Evolutionary conservation across 1,284 basidiomycete genomes (phyloP).

Genomic region (Ceratobasidium sp.): DNA sequence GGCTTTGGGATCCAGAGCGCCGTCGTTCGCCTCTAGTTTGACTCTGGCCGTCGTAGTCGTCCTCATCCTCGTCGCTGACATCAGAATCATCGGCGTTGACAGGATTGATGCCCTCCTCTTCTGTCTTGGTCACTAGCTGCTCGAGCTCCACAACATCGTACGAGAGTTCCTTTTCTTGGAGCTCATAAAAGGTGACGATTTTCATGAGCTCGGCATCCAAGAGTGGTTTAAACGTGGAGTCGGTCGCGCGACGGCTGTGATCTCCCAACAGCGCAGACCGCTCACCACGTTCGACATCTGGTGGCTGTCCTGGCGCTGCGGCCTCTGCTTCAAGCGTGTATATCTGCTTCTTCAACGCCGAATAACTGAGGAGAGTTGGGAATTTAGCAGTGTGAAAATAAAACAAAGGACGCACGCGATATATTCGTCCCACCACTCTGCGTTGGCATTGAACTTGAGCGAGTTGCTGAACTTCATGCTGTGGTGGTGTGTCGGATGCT

Average conservation of each 20-base stretch:
- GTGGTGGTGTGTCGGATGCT: conserved; percentile 15
- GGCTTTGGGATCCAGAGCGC: conserved; percentile 29
- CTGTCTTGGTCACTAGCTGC: conserved; percentile 71
- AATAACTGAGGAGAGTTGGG: conserved; percentile 66
- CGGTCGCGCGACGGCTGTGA: conserved; percentile 56
- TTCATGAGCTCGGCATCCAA: conserved; percentile 88
- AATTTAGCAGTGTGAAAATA: neutral
- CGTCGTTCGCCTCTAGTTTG: conserved; percentile 29
- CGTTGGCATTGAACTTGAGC: conserved; percentile 91
- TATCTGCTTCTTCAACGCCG: conserved; percentile 85
- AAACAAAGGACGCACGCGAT: conserved; percentile 70
- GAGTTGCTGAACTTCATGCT: conserved; percentile 64
- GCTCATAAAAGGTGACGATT: conserved; percentile 82
- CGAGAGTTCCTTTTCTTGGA: conserved; percentile 77
- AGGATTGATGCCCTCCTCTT: conserved; percentile 69
- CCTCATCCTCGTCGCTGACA: conserved; percentile 70
- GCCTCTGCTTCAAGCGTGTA: conserved; percentile 82
- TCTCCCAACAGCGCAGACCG: conserved; percentile 62
- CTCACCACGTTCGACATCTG: conserved; percentile 75
- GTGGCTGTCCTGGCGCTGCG: conserved; percentile 56
- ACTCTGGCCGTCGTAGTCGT: conserved; percentile 64
- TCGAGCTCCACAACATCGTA: conserved; percentile 72
- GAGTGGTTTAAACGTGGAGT: conserved; percentile 74
- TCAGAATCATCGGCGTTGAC: conserved; percentile 63
- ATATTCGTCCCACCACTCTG: conserved; percentile 96